Evolutionary conservation across 257 asterid genomes (phyloP).

Genomic region (Handroanthus guayacan): DNA sequence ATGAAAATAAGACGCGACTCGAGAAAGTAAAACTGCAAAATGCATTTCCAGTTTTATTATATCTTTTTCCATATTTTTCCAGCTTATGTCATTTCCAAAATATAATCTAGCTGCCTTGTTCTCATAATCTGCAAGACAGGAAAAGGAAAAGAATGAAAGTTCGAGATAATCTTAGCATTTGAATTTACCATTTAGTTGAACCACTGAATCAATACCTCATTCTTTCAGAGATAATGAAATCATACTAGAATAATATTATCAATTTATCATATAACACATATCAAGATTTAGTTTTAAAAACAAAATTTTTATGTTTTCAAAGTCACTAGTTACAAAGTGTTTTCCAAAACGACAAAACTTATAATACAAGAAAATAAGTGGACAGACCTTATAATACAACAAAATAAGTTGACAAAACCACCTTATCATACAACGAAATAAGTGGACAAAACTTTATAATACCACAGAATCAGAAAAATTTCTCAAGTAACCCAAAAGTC

Average conservation of each 20-base stretch:
- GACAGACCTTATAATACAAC: not conserved
- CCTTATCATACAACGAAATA: not conserved
- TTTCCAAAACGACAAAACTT: not conserved
- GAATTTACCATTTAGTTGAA: not conserved
- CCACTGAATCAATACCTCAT: slow-evolving; percentile 13
- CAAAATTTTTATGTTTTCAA: not conserved
- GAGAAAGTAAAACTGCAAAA: not conserved
- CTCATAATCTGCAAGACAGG: slow-evolving; percentile 1
- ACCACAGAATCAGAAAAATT: not conserved
- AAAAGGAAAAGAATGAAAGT: not conserved
- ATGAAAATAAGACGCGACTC: not conserved
- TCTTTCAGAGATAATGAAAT: slow-evolving; percentile 5
- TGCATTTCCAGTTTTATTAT: not conserved
- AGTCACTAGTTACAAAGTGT: not conserved
- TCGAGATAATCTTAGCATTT: slow-evolving; percentile 3
- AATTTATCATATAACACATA: not conserved
- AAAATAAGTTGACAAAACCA: not conserved
- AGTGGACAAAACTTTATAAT: not conserved
- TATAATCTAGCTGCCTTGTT: not conserved
- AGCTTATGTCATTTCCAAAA: not conserved
- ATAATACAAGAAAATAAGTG: not conserved
- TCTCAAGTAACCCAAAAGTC: not conserved
- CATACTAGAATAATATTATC: not conserved
- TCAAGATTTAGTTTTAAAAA: not conserved
- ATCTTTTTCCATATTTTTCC: not conserved